Evolutionary conservation across 2,329 filamentous ascomycete genomes (phyloP).

Genomic region (Colletotrichum destructivum): DNA sequence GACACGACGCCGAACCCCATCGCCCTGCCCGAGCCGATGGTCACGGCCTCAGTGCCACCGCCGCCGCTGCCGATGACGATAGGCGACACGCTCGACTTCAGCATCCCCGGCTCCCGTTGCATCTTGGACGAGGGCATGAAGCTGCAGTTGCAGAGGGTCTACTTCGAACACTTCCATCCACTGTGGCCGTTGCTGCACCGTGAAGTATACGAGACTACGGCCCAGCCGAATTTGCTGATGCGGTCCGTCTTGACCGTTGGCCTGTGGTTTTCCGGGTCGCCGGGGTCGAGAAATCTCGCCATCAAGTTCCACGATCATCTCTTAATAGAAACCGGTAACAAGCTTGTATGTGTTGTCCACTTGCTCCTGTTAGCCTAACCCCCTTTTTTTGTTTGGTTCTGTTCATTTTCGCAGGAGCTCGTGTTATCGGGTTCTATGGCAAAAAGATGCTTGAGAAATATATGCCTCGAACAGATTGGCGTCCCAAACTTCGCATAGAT

Average conservation of each 20-base stretch:
- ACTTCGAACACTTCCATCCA: slow-evolving; percentile 32
- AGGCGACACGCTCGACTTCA: slow-evolving; percentile 19
- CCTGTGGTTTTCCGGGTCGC: slow-evolving; percentile 25
- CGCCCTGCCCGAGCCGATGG: background rate
- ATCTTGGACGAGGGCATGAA: slow-evolving; percentile 14
- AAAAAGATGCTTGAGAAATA: too few species aligned
- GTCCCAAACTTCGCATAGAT: too few species aligned
- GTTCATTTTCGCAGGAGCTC: too few species aligned
- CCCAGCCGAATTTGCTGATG: slow-evolving; percentile 20
- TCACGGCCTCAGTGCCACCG: background rate
- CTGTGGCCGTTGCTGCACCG: slow-evolving; percentile 35
- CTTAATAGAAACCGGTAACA: slow-evolving; percentile 23
- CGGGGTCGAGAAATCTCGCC: slow-evolving; percentile 1
- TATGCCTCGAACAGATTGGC: too few species aligned
- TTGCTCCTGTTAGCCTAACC: too few species aligned
- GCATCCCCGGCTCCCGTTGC: background rate
- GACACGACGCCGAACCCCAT: slow-evolving; percentile 9
- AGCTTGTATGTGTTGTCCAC: slow-evolving; percentile 6
- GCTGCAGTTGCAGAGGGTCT: slow-evolving; percentile 22
- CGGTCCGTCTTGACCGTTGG: slow-evolving; percentile 28
- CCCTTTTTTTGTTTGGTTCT: background rate
- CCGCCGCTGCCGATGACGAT: background rate
- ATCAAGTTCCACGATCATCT: slow-evolving; percentile 27
- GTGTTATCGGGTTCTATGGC: too few species aligned
- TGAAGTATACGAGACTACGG: slow-evolving; percentile 16